Percentiles rank a stretch among this genome's conserved stretches.
These are phyloP conservation scores for Corylus avellana DNA, from an alignment of 306 rosid genomes.

Conservation along the genomic window DNA sequence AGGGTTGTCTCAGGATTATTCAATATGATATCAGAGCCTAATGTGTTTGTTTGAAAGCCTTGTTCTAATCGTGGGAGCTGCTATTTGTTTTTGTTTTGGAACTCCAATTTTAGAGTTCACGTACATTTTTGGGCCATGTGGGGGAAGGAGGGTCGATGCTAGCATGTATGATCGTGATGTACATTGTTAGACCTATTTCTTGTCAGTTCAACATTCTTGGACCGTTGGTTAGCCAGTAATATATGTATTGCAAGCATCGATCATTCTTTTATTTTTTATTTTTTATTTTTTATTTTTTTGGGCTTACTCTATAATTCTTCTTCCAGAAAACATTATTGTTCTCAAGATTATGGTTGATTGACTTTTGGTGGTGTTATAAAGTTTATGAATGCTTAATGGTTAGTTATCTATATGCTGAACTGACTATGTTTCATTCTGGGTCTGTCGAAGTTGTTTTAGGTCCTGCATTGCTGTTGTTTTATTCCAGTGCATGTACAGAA, in stretches of 20 bases:
- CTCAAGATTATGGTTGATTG: not conserved
- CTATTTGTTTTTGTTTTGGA: too few relatives aligned
- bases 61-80: too few relatives aligned
- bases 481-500: not conserved
- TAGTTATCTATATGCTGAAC: not conserved
- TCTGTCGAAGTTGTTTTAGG: not conserved
- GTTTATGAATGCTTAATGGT: not conserved
- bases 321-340: not conserved
- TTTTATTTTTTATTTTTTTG: not conserved
- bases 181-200: not conserved
- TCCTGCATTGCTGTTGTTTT: constrained; percentile 1
- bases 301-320: not conserved
- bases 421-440: not conserved
- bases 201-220: not conserved
- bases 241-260: not conserved
- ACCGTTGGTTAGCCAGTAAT: not conserved
- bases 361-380: not conserved
- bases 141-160: not conserved
- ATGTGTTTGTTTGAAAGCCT: too few relatives aligned
- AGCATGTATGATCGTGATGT: too few relatives aligned
- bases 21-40: too few relatives aligned
- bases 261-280: not conserved
- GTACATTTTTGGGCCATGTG: not conserved
- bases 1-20: too few relatives aligned
- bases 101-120: not conserved